phyloP scores from a whole-genome alignment of 352 stramenopile genomes.

The Globisporangium canariense region DNA sequence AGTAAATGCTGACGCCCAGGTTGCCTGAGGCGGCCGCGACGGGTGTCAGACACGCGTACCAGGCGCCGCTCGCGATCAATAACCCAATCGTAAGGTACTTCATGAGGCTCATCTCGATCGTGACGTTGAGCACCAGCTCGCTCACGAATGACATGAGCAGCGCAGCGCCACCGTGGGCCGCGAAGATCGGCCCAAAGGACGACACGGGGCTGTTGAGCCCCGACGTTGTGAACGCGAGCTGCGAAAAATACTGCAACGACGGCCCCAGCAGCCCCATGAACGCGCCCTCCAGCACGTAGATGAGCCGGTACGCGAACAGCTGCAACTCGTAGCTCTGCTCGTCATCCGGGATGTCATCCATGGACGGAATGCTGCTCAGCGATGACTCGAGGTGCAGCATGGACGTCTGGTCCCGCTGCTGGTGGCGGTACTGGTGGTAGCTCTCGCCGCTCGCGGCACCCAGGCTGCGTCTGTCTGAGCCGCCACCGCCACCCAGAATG shows the following conservation, averaged over 20 bases:
- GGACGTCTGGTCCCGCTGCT: conserved; percentile 12
- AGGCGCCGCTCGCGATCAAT: conserved; percentile 50
- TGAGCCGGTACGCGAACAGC: conserved; percentile 57
- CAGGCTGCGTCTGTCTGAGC: conserved; percentile 3
- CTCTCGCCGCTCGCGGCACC: conserved; percentile 10
- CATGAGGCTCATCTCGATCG: conserved; percentile 63
- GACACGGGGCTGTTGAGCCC: conserved; percentile 48
- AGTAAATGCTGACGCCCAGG: conserved; percentile 62
- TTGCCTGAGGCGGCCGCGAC: conserved; percentile 60
- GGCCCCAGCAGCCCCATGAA: conserved; percentile 70
- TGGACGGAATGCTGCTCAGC: conserved; percentile 21
- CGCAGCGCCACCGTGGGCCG: conserved; percentile 60
- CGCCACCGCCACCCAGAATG: not conserved
- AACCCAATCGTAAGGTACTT: conserved; percentile 67
- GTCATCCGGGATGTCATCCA: conserved; percentile 25
- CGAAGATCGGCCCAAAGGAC: conserved; percentile 72
- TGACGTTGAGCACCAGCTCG: conserved; percentile 65
- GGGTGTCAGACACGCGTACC: conserved; percentile 62
- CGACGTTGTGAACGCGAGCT: conserved; percentile 34
- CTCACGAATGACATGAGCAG: conserved; percentile 80
- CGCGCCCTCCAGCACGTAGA: conserved; percentile 63
- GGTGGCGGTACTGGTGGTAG: conserved; percentile 1
- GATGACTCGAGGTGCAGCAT: conserved; percentile 22
- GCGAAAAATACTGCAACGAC: conserved; percentile 62
- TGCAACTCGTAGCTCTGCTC: conserved; percentile 55